These are phyloP conservation scores for Botrytis hyacinthi DNA, from an alignment of 2,329 filamentous ascomycete species.

Conservation along the genomic window DNA sequence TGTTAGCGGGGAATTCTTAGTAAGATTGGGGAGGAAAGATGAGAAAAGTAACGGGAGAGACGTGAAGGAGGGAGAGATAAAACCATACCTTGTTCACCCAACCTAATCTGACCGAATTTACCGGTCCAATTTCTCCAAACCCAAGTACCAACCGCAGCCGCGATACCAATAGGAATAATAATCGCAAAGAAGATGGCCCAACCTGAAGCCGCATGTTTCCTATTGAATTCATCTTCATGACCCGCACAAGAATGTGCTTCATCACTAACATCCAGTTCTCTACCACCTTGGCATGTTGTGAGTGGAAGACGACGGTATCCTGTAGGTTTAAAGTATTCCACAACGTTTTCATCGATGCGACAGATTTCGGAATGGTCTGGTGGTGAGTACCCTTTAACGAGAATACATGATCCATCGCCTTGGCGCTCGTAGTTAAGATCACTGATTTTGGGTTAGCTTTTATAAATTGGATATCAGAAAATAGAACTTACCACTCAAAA, in stretches of 20 bases:
- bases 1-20: slow-evolving; percentile 26
- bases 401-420: slow-evolving; percentile 70
- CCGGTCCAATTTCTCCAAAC: slow-evolving; percentile 81
- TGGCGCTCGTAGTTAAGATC: slow-evolving; percentile 92
- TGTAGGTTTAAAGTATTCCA: slow-evolving; percentile 79
- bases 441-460: slow-evolving; percentile 40
- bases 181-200: slow-evolving; percentile 83
- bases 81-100: slow-evolving; percentile 64
- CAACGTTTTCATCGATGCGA: slow-evolving; percentile 60
- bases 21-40: neutral
- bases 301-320: slow-evolving; percentile 89
- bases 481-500: slow-evolving; percentile 77
- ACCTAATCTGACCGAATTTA: slow-evolving; percentile 88
- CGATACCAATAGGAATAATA: slow-evolving; percentile 68
- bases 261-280: slow-evolving; percentile 63
- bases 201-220: slow-evolving; percentile 68
- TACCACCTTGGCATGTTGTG: slow-evolving; percentile 78
- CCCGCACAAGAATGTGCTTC: slow-evolving; percentile 66
- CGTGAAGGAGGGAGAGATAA: neutral
- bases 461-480: neutral
- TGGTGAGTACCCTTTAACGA: slow-evolving; percentile 71
- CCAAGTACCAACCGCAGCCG: slow-evolving; percentile 75
- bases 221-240: slow-evolving; percentile 78
- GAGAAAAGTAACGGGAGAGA: neutral
- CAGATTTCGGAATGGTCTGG: slow-evolving; percentile 59